Evolutionary conservation across 257 asterid genomes (phyloP), one percentile per base, ranked within the genome.

Genomic region (Solanum chilense): DNA sequence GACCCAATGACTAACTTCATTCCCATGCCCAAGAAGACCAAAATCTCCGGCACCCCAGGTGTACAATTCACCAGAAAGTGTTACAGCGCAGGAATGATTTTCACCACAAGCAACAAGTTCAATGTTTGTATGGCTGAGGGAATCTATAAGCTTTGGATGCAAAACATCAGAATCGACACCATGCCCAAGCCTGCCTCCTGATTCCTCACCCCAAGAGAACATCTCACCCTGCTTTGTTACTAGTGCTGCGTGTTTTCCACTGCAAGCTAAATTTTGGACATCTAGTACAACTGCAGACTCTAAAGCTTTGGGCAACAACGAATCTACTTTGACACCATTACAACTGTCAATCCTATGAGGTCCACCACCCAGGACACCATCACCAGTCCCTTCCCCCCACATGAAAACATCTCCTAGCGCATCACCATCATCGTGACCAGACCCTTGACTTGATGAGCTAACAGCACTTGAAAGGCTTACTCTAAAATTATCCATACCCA

Each of bases 401-500:
- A 95, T 91, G 91, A 93, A 95, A 88, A 96, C 98, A 92, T 96
- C 99, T 35, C 99, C 99, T 87, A 96, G 86, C 69, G 98, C 93
- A 92, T 96, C 99, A 88, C 96, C 94, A 52, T 96, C 99, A 89
- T 95, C 99, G 86, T 95, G 97, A 86, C 99, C 98, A 90, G 99
- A 96, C 81, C 99, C 99, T 88, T 96, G 98, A 90, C 98, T 96
- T 82, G 99, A 96, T 78, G 99, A 96, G 93, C 99, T 96, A 88
- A 96, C 99, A 87, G 98, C 98, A 87, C 99, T 96, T 82, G 99
- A 96, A 89, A 96, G 99, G 92, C 99, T 96, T 58, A 96, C 96
- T 90, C 99, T 94, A 88, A 96, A 92, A 88, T 98, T 93, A 94
- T 96, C 99, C 91, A 88, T 94, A 82, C 97, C 99, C 88, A 81